These are phyloP conservation scores for Trichaptum fuscoviolaceum DNA, from an alignment of 768 basidiomycete species.

Conservation along the genomic window DNA sequence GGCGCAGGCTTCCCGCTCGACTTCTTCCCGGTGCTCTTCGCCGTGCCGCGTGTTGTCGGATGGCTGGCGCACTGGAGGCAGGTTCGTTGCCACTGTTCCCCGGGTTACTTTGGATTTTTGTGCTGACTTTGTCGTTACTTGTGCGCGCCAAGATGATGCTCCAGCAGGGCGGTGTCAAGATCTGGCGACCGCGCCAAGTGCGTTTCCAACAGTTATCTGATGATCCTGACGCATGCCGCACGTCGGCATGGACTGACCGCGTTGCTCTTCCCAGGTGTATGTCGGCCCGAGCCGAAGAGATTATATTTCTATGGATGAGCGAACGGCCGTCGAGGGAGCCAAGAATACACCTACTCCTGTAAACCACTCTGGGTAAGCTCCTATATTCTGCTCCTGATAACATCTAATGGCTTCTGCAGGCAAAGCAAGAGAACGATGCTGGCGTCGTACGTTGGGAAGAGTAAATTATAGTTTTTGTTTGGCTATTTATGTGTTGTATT, in stretches of 20 bases:
- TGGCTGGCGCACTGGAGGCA: constrained; percentile 94
- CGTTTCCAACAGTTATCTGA: constrained; percentile 14
- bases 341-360: constrained; percentile 59
- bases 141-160: constrained; percentile 77
- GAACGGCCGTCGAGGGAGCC: constrained; percentile 48
- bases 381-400: not conserved
- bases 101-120: constrained; percentile 6
- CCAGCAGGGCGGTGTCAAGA: constrained; percentile 83
- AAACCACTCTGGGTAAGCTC: constrained; percentile 69
- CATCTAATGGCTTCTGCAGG: constrained; percentile 1
- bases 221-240: not conserved
- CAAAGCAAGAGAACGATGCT: constrained; percentile 53
- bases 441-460: constrained; percentile 55
- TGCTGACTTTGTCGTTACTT: not conserved
- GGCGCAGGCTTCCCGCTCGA: constrained; percentile 82
- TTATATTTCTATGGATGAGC: constrained; percentile 62
- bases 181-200: constrained; percentile 87
- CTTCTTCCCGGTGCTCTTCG: constrained; percentile 92
- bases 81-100: constrained; percentile 30
- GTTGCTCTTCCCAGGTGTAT: constrained; percentile 53
- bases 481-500: constrained; percentile 8
- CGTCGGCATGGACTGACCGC: not conserved
- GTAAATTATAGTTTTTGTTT: constrained; percentile 35
- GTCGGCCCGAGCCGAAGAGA: constrained; percentile 70
- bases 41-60: constrained; percentile 86